phyloP scores from a whole-genome alignment of 179 eudicot species.

The Beta corolliflora region DNA sequence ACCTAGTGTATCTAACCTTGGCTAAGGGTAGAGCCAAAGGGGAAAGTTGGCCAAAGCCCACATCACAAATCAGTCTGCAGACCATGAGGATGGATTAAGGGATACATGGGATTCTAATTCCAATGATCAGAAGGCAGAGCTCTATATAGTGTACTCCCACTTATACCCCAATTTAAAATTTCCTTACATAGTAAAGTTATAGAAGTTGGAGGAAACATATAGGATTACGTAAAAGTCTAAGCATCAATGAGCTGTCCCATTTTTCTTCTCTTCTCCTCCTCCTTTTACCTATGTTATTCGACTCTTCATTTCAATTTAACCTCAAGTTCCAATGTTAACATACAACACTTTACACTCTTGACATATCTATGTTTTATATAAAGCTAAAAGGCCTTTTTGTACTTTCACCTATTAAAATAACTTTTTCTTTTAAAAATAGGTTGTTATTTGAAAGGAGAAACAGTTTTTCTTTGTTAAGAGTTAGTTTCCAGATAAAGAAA shows the following conservation, averaged over 20 bases:
- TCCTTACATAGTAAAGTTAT: neutral
- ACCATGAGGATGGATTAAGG: neutral
- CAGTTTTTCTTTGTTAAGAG: too few species aligned
- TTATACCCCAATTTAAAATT: neutral
- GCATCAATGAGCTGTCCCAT: neutral
- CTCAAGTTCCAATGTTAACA: neutral
- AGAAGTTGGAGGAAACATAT: too few species aligned
- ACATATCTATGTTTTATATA: too few species aligned
- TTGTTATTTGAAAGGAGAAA: too few species aligned
- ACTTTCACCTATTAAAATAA: too few species aligned
- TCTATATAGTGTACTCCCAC: neutral
- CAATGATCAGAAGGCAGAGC: neutral
- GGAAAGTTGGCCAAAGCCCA: neutral
- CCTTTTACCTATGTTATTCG: neutral
- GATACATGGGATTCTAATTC: neutral
- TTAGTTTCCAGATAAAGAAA: too few species aligned
- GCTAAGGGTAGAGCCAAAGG: neutral
- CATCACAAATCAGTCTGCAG: neutral
- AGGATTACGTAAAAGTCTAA: neutral
- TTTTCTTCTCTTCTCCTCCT: neutral
- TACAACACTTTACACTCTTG: neutral
- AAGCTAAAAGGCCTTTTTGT: too few species aligned
- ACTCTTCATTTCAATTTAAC: neutral
- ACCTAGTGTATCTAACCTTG: neutral
- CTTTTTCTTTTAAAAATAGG: too few species aligned